phyloP scores from a whole-genome alignment of 1,284 basidiomycete species.

The Pseudozyma thailandica region DNA sequence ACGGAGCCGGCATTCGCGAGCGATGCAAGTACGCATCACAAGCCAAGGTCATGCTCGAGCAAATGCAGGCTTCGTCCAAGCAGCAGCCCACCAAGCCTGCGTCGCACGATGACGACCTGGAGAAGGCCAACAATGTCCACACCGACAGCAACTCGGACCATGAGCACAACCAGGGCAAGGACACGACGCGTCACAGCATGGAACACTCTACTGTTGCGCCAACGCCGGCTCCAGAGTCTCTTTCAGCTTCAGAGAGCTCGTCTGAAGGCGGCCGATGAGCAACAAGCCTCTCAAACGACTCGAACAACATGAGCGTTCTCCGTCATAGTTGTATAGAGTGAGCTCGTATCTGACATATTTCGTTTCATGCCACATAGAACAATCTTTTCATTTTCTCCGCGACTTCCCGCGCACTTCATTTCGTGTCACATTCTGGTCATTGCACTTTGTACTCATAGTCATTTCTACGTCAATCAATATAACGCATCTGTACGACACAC shows the following conservation, averaged over 20 bases:
- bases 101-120: constrained; percentile 18
- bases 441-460: neutral
- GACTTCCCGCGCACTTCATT: constrained; percentile 1
- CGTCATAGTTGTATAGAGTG: neutral
- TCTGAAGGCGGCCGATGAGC: neutral
- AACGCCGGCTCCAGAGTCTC: constrained; percentile 12
- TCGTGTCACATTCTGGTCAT: neutral
- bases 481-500: neutral
- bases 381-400: neutral
- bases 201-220: constrained; percentile 16
- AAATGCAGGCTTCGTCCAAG: constrained; percentile 30
- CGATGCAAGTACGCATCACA: constrained; percentile 68
- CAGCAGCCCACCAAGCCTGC: neutral
- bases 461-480: neutral
- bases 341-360: neutral
- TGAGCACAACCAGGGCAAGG: constrained; percentile 1
- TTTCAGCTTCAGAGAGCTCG: neutral
- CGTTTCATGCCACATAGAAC: too few species aligned
- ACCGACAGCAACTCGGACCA: constrained; percentile 8
- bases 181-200: constrained; percentile 6
- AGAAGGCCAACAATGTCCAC: constrained; percentile 21
- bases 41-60: constrained; percentile 34
- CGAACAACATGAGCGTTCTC: too few species aligned
- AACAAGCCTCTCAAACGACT: too few species aligned
- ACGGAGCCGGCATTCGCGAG: constrained; percentile 70